Conservation (phyloP, 2,329 filamentous ascomycete species). For the Didymella sp. region DNA sequence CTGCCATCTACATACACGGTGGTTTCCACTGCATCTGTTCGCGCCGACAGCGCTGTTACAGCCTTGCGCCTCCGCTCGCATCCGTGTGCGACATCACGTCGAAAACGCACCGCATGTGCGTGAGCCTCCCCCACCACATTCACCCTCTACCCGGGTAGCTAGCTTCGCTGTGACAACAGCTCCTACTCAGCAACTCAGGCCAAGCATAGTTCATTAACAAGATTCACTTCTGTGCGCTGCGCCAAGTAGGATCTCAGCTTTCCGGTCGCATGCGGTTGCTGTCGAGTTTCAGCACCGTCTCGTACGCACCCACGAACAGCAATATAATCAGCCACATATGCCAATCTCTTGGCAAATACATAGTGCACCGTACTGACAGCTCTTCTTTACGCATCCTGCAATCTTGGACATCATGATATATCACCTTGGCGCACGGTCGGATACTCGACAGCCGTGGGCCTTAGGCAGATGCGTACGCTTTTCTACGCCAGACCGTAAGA, state of each 20-base stretch:
- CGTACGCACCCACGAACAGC: neutral
- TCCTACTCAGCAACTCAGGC: neutral
- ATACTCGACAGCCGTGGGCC: constrained; percentile 14
- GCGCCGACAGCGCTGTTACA: neutral
- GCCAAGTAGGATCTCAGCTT: neutral
- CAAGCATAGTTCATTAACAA: neutral
- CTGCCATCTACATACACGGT: neutral
- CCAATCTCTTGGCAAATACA: constrained; percentile 4
- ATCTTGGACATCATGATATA: constrained; percentile 5
- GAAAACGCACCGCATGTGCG: neutral
- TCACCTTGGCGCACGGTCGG: constrained; percentile 10
- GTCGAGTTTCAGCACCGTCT: constrained; percentile 19
- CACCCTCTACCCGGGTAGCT: neutral
- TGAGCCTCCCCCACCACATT: neutral
- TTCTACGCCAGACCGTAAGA: neutral
- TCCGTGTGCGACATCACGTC: neutral
- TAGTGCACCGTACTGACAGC: neutral
- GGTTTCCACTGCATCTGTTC: neutral
- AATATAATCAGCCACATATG: constrained; percentile 3
- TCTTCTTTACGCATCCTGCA: constrained; percentile 1
- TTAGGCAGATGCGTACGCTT: constrained; percentile 10
- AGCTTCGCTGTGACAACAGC: neutral
- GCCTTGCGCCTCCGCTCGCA: neutral
- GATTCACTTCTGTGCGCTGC: neutral
- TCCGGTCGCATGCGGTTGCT: neutral